A percentile compares a stretch with the other conserved stretches of the same genome.
Conservation (phyloP, 441 rosid species). For the Gossypium gossypioides region DNA sequence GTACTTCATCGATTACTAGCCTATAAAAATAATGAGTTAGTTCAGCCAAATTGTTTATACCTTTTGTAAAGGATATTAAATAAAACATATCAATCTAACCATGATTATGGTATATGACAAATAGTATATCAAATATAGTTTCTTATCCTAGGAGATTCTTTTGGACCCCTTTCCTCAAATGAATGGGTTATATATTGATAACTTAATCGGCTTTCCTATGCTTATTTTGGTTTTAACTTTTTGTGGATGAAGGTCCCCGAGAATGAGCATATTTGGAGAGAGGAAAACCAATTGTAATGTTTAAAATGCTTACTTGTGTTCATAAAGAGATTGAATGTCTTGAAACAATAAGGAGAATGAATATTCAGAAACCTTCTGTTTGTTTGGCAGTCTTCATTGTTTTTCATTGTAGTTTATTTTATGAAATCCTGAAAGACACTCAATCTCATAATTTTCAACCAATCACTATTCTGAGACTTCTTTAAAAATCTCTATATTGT, state of each 20-base stretch:
- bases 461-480: neutral
- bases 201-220: neutral
- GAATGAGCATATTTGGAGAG: neutral
- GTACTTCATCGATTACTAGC: neutral
- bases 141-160: neutral
- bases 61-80: neutral
- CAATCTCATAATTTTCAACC: neutral
- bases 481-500: neutral
- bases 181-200: neutral
- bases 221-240: neutral
- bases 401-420: slow-evolving; percentile 5
- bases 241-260: neutral
- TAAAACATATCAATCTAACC: neutral
- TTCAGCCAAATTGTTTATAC: neutral
- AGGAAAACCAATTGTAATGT: neutral
- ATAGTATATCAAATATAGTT: neutral
- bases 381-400: neutral
- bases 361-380: neutral
- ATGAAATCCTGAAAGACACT: slow-evolving; percentile 6
- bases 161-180: neutral
- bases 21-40: neutral
- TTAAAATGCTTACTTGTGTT: neutral
- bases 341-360: neutral
- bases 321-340: neutral
- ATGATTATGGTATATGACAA: neutral